phyloP scores from a whole-genome alignment of 805 yeast species.

The Candida manassasensis region DNA sequence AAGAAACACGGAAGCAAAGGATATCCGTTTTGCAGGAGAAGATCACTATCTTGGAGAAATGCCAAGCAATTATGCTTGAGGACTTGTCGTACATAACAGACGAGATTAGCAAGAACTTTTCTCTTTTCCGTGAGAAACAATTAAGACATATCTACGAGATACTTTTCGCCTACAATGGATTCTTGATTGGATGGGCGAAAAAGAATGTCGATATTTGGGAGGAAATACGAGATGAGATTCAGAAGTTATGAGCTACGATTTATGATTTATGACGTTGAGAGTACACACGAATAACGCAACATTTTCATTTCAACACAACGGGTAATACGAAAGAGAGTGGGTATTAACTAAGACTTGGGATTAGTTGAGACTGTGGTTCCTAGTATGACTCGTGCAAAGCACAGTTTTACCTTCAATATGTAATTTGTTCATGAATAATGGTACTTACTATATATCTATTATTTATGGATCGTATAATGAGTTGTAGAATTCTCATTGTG shows the following conservation, averaged over 20 bases:
- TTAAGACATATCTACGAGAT: constrained; percentile 49
- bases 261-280: too few species aligned
- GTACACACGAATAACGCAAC: too few species aligned
- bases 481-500: too few species aligned
- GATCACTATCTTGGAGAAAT: constrained; percentile 47
- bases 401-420: too few species aligned
- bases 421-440: too few species aligned
- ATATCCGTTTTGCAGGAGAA: constrained; percentile 48
- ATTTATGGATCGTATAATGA: too few species aligned
- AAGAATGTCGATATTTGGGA: constrained; percentile 66
- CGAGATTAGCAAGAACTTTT: constrained; percentile 42
- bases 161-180: constrained; percentile 48
- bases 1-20: constrained; percentile 52
- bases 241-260: constrained; percentile 14
- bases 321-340: too few species aligned
- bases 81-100: constrained; percentile 40
- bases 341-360: too few species aligned
- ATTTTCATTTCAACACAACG: too few species aligned
- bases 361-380: too few species aligned
- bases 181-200: constrained; percentile 61
- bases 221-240: constrained; percentile 46
- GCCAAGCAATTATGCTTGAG: constrained; percentile 40
- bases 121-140: constrained; percentile 46
- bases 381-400: too few species aligned
- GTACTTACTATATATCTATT: too few species aligned